phyloP scores from a whole-genome alignment of 495 filamentous ascomycete species.

The Hyaloscypha bicolor region DNA sequence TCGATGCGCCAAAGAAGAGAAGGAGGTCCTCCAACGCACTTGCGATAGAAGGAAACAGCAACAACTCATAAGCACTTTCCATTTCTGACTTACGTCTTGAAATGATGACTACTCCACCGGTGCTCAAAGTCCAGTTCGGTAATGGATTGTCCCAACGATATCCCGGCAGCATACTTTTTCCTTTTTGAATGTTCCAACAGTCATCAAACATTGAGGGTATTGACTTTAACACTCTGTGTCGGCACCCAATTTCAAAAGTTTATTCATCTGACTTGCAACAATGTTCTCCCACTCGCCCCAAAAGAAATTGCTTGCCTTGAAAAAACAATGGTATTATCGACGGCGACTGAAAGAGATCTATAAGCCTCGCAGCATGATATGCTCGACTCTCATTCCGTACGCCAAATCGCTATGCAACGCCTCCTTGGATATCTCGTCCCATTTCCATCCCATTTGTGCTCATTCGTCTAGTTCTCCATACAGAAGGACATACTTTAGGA shows the following conservation, averaged over 20 bases:
- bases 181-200: too few relatives aligned
- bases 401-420: constrained; percentile 37
- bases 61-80: not conserved
- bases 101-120: too few relatives aligned
- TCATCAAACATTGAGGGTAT: too few relatives aligned
- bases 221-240: too few relatives aligned
- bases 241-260: too few relatives aligned
- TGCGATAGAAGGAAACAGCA: not conserved
- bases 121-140: too few relatives aligned
- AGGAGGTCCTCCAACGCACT: constrained; percentile 4
- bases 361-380: constrained; percentile 25
- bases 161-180: too few relatives aligned
- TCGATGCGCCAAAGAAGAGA: not conserved
- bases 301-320: not conserved
- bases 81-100: not conserved
- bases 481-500: constrained; percentile 90
- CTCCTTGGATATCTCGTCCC: constrained; percentile 21
- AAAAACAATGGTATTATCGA: constrained; percentile 32
- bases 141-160: too few relatives aligned
- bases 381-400: constrained; percentile 26
- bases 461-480: constrained; percentile 73
- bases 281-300: not conserved
- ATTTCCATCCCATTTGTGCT: constrained; percentile 24
- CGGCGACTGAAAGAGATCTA: constrained; percentile 30
- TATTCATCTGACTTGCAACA: too few relatives aligned